These are phyloP conservation scores for Daldinia decipiens DNA, from an alignment of 495 filamentous ascomycete species.

Conservation along the genomic window DNA sequence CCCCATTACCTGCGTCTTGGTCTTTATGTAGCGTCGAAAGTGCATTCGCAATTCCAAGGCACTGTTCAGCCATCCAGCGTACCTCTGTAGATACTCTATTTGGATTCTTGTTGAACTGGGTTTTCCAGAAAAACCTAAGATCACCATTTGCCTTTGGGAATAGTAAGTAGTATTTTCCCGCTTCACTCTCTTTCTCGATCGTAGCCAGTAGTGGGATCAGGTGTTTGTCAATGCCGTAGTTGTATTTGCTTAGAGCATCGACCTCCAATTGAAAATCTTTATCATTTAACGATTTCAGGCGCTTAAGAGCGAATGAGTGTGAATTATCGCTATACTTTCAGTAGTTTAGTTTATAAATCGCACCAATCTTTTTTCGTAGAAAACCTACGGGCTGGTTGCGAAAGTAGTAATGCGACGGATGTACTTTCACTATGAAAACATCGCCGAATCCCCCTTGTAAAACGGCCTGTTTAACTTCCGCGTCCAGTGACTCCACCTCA, in stretches of 20 bases:
- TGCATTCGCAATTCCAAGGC: constrained; percentile 17
- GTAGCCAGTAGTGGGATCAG: constrained; percentile 27
- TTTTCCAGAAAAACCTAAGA: constrained; percentile 18
- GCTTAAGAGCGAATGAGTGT: constrained; percentile 25
- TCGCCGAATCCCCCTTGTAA: constrained; percentile 23
- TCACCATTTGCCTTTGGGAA: constrained; percentile 35
- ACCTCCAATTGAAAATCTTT: constrained; percentile 26
- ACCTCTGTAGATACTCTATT: not conserved
- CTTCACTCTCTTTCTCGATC: constrained; percentile 15
- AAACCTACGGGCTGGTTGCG: constrained; percentile 9
- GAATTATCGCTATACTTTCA: constrained; percentile 14
- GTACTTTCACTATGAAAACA: constrained; percentile 26
- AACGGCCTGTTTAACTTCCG: constrained; percentile 5
- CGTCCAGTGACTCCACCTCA: constrained; percentile 10
- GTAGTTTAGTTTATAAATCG: not conserved
- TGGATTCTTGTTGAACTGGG: not conserved
- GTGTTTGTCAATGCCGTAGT: constrained; percentile 21
- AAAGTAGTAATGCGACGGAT: constrained; percentile 18
- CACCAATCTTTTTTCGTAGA: not conserved
- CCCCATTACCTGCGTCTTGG: constrained; percentile 2
- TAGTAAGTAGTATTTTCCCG: constrained; percentile 18
- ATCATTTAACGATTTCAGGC: constrained; percentile 10
- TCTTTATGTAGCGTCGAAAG: constrained; percentile 26
- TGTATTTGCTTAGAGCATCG: constrained; percentile 26
- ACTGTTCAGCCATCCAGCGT: constrained; percentile 30